phyloP scores from a whole-genome alignment of 148 eudicot genomes.

The Rhododendron vialii region DNA sequence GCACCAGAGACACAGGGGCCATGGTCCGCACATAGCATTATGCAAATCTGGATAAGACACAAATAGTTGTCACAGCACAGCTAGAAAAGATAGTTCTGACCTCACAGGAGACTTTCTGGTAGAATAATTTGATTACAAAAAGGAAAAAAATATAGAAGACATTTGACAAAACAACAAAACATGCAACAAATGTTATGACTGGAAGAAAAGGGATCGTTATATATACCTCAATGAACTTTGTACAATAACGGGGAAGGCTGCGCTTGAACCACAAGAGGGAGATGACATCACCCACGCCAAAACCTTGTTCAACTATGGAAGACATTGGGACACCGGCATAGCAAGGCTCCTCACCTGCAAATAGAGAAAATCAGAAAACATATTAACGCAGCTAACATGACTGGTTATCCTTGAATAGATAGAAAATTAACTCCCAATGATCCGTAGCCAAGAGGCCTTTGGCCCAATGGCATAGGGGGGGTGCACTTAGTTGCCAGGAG shows the following conservation, averaged over 20 bases:
- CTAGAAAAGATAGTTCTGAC: neutral
- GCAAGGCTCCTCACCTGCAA: constrained; percentile 89
- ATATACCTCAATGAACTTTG: constrained; percentile 88
- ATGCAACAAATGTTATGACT: neutral
- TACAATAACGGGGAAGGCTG: constrained; percentile 94
- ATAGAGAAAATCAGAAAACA: constrained; percentile 4
- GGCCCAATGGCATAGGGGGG: neutral
- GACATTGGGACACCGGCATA: constrained; percentile 99
- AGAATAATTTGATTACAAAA: neutral
- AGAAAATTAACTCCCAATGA: neutral
- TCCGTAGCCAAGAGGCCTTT: neutral
- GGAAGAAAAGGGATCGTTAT: neutral
- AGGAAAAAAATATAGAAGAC: neutral
- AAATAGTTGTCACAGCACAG: neutral
- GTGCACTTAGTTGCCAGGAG: neutral
- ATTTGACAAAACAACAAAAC: neutral
- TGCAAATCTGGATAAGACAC: constrained; percentile 55
- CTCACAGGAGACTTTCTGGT: neutral
- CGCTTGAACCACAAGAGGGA: constrained; percentile 98
- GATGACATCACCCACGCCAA: constrained; percentile 95
- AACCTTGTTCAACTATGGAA: constrained; percentile 85
- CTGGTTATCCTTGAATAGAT: neutral
- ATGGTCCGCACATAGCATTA: constrained; percentile 98
- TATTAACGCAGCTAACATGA: neutral
- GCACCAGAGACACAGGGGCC: constrained; percentile 99